Conservation (phyloP, 2,329 filamentous ascomycete genomes). For the Fusarium longipes region DNA sequence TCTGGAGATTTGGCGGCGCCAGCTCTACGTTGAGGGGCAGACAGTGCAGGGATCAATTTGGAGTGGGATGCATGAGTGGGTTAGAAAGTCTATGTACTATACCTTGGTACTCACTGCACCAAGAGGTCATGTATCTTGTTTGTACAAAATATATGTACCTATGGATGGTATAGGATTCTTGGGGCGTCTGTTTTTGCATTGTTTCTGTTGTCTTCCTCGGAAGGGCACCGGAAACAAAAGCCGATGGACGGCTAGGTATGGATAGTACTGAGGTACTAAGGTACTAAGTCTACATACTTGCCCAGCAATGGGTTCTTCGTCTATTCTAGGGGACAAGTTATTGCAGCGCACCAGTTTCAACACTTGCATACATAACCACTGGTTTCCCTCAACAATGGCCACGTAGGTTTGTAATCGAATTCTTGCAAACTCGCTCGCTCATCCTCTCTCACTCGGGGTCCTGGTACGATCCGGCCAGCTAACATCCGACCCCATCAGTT, state of each 20-base stretch:
- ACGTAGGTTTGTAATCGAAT: conserved; percentile 6
- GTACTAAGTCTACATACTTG: neutral
- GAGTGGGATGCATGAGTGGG: neutral
- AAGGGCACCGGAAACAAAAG: conserved; percentile 19
- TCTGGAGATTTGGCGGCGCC: conserved; percentile 31
- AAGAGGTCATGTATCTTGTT: neutral
- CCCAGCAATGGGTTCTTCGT: neutral
- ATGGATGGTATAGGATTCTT: conserved; percentile 3
- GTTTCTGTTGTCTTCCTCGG: conserved; percentile 16
- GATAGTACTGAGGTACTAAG: too few species aligned
- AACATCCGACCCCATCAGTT: conserved; percentile 43
- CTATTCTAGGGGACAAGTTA: neutral
- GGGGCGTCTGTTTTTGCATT: conserved; percentile 13
- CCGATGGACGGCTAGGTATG: neutral
- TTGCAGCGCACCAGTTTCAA: neutral
- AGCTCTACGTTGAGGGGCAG: conserved; percentile 6
- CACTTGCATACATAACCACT: neutral
- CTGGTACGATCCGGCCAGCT: conserved; percentile 43
- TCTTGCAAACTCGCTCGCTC: conserved; percentile 3
- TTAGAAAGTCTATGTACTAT: too few species aligned
- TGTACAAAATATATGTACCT: conserved; percentile 16
- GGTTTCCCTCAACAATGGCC: conserved; percentile 7
- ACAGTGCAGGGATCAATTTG: conserved; percentile 1
- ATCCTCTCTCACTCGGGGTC: conserved; percentile 1
- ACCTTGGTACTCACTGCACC: neutral